These are phyloP conservation scores for Striga hermonthica DNA, from an alignment of 305 asterid genomes.

Conservation along the genomic window DNA sequence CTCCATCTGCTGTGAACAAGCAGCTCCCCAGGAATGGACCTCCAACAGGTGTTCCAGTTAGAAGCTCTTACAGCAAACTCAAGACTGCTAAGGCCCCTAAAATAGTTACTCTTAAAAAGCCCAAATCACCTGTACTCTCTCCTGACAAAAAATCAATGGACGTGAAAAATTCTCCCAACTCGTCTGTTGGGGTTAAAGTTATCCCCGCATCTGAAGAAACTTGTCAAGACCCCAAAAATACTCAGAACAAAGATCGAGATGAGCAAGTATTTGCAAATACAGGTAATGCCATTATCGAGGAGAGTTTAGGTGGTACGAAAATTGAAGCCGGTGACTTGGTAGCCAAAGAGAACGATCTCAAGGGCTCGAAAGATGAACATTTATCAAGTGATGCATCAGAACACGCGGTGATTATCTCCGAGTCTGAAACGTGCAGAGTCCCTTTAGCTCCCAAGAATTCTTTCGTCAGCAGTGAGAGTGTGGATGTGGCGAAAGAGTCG, in stretches of 20 bases:
- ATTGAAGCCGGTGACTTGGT: constrained; percentile 23
- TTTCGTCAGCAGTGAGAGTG: constrained; percentile 23
- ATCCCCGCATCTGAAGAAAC: constrained; percentile 31
- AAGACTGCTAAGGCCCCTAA: constrained; percentile 47
- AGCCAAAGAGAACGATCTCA: constrained; percentile 24
- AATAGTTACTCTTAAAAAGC: constrained; percentile 20
- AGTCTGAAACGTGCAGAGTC: constrained; percentile 34
- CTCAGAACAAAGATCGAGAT: constrained; percentile 32
- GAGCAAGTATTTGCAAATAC: constrained; percentile 35
- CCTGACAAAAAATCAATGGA: constrained; percentile 15
- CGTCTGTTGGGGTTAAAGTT: constrained; percentile 36
- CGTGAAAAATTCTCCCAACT: constrained; percentile 35
- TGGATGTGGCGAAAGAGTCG: constrained; percentile 33
- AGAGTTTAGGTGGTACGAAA: constrained; percentile 33
- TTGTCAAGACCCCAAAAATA: constrained; percentile 30
- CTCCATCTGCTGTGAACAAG: constrained; percentile 40
- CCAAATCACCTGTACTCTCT: no score
- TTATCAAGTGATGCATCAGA: constrained; percentile 26
- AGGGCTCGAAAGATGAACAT: constrained; percentile 33
- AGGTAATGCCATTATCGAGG: constrained; percentile 20
- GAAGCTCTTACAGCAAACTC: constrained; percentile 50
- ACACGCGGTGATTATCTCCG: constrained; percentile 17
- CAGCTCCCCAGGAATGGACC: constrained; percentile 43
- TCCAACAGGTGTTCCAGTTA: constrained; percentile 42
- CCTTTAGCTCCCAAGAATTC: constrained; percentile 47